Evolutionary conservation across 345 rosid genomes (phyloP).

Genomic region (Ceriops tagal): DNA sequence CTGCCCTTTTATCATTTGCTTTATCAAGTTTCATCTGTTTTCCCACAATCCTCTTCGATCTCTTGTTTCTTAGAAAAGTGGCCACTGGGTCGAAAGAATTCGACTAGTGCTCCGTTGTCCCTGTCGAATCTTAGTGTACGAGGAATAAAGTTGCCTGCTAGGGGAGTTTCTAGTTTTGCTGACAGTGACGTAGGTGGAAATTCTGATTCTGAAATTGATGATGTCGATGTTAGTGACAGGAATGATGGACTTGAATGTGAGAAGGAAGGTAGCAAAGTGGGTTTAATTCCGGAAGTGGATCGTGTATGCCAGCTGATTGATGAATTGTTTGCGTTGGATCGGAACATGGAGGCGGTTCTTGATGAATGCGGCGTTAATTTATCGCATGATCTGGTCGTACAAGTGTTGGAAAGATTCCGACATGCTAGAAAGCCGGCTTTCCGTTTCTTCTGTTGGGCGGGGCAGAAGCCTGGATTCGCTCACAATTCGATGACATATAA

Average conservation of each 20-base stretch:
- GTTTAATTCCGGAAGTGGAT: slow-evolving; percentile 53
- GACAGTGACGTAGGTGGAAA: slow-evolving; percentile 21
- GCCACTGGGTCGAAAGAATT: slow-evolving; percentile 7
- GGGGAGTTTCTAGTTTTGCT: slow-evolving; percentile 34
- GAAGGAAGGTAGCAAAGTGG: slow-evolving; percentile 2
- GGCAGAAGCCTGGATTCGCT: slow-evolving; percentile 44
- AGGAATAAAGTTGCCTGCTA: not conserved
- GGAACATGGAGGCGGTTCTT: slow-evolving; percentile 90
- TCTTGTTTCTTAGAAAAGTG: slow-evolving; percentile 41
- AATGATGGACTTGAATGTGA: slow-evolving; percentile 8
- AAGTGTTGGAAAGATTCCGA: slow-evolving; percentile 55
- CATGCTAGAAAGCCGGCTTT: slow-evolving; percentile 89
- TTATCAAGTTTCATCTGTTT: slow-evolving; percentile 52
- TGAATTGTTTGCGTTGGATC: slow-evolving; percentile 71
- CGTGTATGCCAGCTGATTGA: slow-evolving; percentile 85
- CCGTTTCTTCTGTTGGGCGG: slow-evolving; percentile 85
- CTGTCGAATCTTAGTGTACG: no score
- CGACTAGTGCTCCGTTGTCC: not conserved
- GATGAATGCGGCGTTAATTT: slow-evolving; percentile 57
- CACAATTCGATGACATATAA: slow-evolving; percentile 80
- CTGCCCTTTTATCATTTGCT: slow-evolving; percentile 52
- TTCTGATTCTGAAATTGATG: slow-evolving; percentile 17
- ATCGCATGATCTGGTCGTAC: slow-evolving; percentile 55
- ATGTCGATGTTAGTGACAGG: not conserved
- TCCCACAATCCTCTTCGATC: slow-evolving; percentile 64